These are phyloP conservation scores for Blastocystis sp. DNA, from an alignment of 352 stramenopile genomes.

Conservation along the genomic window DNA sequence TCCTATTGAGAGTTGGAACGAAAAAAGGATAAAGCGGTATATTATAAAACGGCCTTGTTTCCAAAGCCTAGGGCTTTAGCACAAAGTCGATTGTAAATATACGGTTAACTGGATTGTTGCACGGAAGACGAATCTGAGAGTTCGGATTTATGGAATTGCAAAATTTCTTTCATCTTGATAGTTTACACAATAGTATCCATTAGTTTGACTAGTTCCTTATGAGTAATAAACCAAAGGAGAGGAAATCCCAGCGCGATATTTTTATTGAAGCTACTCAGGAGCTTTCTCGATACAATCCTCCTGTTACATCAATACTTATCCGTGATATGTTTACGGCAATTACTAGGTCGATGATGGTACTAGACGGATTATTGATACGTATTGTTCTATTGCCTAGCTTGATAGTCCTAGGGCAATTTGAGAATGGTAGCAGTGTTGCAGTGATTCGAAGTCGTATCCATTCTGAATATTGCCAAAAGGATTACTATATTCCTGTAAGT, in stretches of 20 bases:
- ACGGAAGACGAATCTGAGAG: too few species aligned
- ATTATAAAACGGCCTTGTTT: background rate
- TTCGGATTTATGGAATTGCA: too few species aligned
- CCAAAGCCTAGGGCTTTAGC: too few species aligned
- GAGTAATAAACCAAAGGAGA: background rate
- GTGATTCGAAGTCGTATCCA: background rate
- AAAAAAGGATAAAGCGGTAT: background rate
- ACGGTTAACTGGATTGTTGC: too few species aligned
- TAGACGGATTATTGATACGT: slow-evolving; percentile 35
- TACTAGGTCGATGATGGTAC: background rate
- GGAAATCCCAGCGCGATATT: slow-evolving; percentile 12
- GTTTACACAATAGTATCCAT: too few species aligned
- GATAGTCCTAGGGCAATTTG: slow-evolving; percentile 6
- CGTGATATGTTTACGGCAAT: background rate
- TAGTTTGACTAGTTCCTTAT: background rate
- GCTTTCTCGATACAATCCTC: background rate
- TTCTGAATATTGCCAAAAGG: slow-evolving; percentile 39
- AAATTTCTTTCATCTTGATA: too few species aligned
- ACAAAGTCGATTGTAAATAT: too few species aligned
- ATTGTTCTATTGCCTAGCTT: background rate
- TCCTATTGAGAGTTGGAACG: background rate
- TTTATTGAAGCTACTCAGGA: slow-evolving; percentile 13
- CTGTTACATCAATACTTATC: slow-evolving; percentile 16
- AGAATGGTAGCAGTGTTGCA: background rate
- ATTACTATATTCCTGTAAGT: slow-evolving; percentile 55